Conservation (phyloP, 2,329 filamentous ascomycete genomes). For the Phialophora chinensis region DNA sequence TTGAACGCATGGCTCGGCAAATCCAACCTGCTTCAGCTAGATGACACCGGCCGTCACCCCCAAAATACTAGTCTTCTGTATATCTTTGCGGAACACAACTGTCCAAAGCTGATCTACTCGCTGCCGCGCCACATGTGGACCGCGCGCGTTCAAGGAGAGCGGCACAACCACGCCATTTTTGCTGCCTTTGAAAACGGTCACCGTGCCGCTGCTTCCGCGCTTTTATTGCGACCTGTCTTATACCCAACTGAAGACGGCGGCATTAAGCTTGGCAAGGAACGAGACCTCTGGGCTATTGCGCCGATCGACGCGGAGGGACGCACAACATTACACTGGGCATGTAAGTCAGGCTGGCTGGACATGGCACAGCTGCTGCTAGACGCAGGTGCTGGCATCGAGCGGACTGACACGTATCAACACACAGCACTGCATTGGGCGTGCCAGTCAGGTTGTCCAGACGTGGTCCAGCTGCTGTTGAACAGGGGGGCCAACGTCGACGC, state of each 20-base stretch:
- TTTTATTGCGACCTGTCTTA: not conserved
- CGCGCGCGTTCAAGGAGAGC: constrained; percentile 31
- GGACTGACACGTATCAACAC: not conserved
- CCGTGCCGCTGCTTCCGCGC: not conserved
- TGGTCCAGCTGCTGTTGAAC: not conserved
- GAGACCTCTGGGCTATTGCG: too few species aligned
- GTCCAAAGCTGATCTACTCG: constrained; percentile 42
- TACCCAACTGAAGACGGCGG: not conserved
- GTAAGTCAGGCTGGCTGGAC: too few species aligned
- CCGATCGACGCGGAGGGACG: too few species aligned
- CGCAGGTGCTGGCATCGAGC: not conserved
- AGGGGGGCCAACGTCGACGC: not conserved
- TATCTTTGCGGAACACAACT: constrained; percentile 27
- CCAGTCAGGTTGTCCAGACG: not conserved
- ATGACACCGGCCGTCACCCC: constrained; percentile 42
- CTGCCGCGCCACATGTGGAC: constrained; percentile 46
- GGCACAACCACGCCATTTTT: constrained; percentile 38
- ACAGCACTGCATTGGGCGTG: not conserved
- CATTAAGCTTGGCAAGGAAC: not conserved
- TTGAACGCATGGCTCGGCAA: constrained; percentile 42
- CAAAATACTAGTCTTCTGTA: constrained; percentile 39
- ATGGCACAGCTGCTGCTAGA: not conserved
- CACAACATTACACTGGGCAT: too few species aligned
- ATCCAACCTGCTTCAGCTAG: constrained; percentile 45
- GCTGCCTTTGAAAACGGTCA: constrained; percentile 25